Conservation (phyloP, 2,329 filamentous ascomycete species). For the Aspergillus puulaauensis region DNA sequence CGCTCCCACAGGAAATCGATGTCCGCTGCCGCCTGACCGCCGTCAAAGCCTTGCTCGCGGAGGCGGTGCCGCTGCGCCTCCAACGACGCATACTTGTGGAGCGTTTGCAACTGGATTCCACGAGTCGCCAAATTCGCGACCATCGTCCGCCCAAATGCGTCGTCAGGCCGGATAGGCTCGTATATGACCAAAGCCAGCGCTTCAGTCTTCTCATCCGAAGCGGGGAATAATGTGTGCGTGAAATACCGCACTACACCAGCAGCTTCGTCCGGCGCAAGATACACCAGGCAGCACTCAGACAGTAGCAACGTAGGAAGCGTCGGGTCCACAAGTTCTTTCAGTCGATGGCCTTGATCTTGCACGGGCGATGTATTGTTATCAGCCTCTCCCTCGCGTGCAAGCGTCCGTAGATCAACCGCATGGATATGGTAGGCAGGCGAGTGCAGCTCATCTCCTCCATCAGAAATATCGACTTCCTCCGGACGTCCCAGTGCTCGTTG, state of each 20-base stretch:
- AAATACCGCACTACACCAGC: conserved; percentile 66
- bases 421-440: conserved; percentile 56
- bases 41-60: conserved; percentile 62
- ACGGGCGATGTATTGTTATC: conserved; percentile 18
- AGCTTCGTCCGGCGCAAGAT: conserved; percentile 68
- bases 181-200: conserved; percentile 71
- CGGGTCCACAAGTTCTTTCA: conserved; percentile 50
- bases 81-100: conserved; percentile 69
- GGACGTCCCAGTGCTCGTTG: conserved; percentile 30
- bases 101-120: conserved; percentile 79
- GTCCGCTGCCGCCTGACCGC: conserved; percentile 57
- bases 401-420: conserved; percentile 67
- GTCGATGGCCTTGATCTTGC: conserved; percentile 15
- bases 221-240: conserved; percentile 48
- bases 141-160: conserved; percentile 91
- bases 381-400: conserved; percentile 37
- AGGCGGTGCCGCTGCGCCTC: conserved; percentile 69
- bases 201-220: not conserved
- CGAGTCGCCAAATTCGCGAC: conserved; percentile 80
- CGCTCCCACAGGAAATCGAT: conserved; percentile 71
- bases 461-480: conserved; percentile 36
- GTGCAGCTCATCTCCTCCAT: conserved; percentile 44
- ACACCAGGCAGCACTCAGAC: conserved; percentile 95
- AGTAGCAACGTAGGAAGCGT: conserved; percentile 77
- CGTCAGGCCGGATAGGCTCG: conserved; percentile 80